A percentile compares a stretch with the other conserved stretches of the same genome.
phyloP scores from a whole-genome alignment of 768 basidiomycete species.

The Rhizopogon sp. region DNA sequence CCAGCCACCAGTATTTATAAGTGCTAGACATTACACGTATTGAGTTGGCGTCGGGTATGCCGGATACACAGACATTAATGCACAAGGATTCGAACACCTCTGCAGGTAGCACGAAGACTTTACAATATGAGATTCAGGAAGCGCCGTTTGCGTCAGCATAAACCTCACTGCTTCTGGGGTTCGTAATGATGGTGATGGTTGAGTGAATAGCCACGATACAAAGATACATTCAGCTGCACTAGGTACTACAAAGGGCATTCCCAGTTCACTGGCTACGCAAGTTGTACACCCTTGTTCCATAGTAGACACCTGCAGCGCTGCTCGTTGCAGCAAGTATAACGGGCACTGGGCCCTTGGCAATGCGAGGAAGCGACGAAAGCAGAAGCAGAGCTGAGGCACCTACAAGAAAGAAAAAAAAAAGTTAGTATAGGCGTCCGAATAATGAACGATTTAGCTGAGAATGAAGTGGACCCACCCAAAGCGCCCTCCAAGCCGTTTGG shows the following conservation, averaged over 20 bases:
- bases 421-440: neutral
- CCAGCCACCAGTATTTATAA: neutral
- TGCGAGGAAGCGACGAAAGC: conserved; percentile 68
- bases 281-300: conserved; percentile 53
- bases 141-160: too few species aligned
- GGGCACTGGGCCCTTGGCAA: conserved; percentile 72
- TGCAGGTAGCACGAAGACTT: too few species aligned
- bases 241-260: neutral
- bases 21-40: too few species aligned
- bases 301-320: conserved; percentile 58
- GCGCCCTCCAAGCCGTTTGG: conserved; percentile 75
- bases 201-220: neutral
- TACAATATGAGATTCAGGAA: too few species aligned
- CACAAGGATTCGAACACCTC: too few species aligned
- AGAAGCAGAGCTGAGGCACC: conserved; percentile 75
- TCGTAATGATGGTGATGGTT: neutral
- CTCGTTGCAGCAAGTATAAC: conserved; percentile 57
- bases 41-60: too few species aligned
- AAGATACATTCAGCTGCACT: too few species aligned
- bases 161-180: too few species aligned
- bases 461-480: conserved; percentile 46
- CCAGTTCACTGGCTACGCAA: conserved; percentile 14
- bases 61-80: too few species aligned
- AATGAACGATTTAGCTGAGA: neutral
- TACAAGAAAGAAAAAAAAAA: conserved; percentile 18